These are phyloP conservation scores for Brettanomyces custersianus DNA, from an alignment of 805 yeast species.

Conservation along the genomic window DNA sequence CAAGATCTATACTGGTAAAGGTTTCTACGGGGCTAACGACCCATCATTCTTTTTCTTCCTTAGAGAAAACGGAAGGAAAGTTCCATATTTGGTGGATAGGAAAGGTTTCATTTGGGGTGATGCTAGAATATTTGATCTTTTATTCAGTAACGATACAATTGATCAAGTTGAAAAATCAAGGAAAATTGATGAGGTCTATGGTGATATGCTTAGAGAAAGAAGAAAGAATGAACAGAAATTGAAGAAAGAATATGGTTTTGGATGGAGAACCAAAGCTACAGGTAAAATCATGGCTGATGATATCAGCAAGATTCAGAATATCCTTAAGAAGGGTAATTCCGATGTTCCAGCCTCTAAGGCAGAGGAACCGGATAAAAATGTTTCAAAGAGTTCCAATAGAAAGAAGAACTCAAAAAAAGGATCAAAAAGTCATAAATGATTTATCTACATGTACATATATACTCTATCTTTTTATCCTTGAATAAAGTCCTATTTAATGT, in stretches of 20 bases:
- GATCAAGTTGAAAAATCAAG: conserved; percentile 57
- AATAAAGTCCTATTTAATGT: no score
- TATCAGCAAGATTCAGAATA: conserved; percentile 19
- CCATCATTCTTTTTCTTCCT: conserved; percentile 66
- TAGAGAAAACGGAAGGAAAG: conserved; percentile 43
- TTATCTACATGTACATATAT: neutral
- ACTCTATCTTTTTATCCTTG: neutral
- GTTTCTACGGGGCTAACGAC: conserved; percentile 78
- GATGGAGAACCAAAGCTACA: conserved; percentile 47
- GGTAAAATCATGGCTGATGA: conserved; percentile 36
- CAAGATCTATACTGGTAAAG: conserved; percentile 79
- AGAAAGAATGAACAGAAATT: conserved; percentile 51
- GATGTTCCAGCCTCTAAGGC: neutral
- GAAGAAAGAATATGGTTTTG: conserved; percentile 46
- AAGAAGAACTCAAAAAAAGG: neutral
- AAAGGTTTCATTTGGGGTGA: conserved; percentile 92
- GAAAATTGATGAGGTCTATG: conserved; percentile 22
- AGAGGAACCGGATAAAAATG: neutral
- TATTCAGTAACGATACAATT: conserved; percentile 75
- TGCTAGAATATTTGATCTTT: conserved; percentile 71
- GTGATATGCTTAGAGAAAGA: conserved; percentile 31
- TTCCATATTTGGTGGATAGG: conserved; percentile 75
- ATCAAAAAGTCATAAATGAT: neutral
- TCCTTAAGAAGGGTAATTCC: no score
- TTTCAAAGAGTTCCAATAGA: no score